Evolutionary conservation across 345 rosid genomes (phyloP).

Genomic region (Mallotus nudiflorus): DNA sequence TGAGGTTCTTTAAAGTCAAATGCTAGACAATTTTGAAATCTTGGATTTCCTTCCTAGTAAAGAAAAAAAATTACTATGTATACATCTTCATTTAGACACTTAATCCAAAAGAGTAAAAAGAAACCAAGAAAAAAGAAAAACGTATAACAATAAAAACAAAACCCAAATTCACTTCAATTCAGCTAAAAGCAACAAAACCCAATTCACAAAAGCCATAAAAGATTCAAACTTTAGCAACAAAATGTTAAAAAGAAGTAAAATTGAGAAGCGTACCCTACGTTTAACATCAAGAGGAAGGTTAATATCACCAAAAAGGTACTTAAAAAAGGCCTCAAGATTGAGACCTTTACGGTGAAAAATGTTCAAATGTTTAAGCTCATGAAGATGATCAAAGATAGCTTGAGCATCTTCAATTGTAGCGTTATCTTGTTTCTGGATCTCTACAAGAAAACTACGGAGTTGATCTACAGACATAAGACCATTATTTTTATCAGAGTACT

Average conservation of each 20-base stretch:
- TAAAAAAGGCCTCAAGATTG: conserved; percentile 64
- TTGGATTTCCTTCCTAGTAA: neutral
- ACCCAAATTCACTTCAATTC: neutral
- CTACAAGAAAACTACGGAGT: conserved; percentile 57
- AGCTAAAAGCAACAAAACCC: conserved; percentile 2
- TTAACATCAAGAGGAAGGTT: conserved; percentile 54
- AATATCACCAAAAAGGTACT: conserved; percentile 48
- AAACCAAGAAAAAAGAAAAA: neutral
- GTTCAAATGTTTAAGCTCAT: conserved; percentile 38
- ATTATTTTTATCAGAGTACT: conserved; percentile 53
- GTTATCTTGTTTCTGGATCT: conserved; percentile 48
- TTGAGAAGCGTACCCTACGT: conserved; percentile 42
- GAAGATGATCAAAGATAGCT: conserved; percentile 49
- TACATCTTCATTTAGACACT: neutral
- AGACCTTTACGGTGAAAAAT: conserved; percentile 44
- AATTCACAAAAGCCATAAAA: neutral
- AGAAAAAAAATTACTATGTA: neutral
- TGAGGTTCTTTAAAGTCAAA: neutral
- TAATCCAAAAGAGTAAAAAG: neutral
- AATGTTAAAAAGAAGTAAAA: neutral
- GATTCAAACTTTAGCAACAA: neutral
- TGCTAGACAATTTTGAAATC: neutral
- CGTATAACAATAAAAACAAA: no score
- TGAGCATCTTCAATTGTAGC: conserved; percentile 56
- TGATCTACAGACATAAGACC: conserved; percentile 49